Base-by-base conservation (phyloP, 805 yeast species). In the Priceomyces haplophilus region DNA sequence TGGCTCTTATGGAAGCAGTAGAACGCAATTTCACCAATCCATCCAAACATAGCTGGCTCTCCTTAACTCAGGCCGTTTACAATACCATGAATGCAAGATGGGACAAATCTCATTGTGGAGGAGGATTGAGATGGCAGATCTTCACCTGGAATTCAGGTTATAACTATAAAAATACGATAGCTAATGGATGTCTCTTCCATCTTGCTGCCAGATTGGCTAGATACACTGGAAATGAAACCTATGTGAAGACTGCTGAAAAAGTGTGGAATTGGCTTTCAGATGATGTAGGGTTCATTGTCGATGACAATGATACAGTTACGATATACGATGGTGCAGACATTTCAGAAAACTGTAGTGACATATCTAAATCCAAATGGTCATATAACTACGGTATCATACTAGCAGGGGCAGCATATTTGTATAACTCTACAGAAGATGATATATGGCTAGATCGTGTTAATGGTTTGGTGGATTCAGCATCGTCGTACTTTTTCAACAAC, bases 61-160 rank as follows among this genome's bases (percentile, higher is more conserved):
- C 80, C 40, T 69, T 90, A 58, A 86, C 95, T 0, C 95, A 88
- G 65, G 95, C 96, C 2, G 85, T 88, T 12, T 91, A 85, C 69
- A 88, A 90, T 61, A 84, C 95, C 29, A 90, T 91, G 96, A 82
- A 86, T 32, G 66, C 72, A 24, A 78, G 97, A 62, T 91, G 98
- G 99, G 97, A 90, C 61, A 52, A 59, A 6, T 59, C 53, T 3
- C 56, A 70, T 43, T 91, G 99, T 67, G 76, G 73, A 34, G 98
- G 99, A 45, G 98, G 99, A 0, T 67, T 91, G 47, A 75, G 97
- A 65, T 91, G 98, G 98, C 98, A 91, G 71, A 91, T 91, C 55
- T 91, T 83, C 69, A 75, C 83, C 44, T 90, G 96, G 96, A 91
- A 91, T 61, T 76, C 88, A 4, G 99, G 98, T 47, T 91, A 89